These are phyloP conservation scores for Jamesozyma rosinii DNA, from an alignment of 805 yeast genomes.

Conservation along the genomic window DNA sequence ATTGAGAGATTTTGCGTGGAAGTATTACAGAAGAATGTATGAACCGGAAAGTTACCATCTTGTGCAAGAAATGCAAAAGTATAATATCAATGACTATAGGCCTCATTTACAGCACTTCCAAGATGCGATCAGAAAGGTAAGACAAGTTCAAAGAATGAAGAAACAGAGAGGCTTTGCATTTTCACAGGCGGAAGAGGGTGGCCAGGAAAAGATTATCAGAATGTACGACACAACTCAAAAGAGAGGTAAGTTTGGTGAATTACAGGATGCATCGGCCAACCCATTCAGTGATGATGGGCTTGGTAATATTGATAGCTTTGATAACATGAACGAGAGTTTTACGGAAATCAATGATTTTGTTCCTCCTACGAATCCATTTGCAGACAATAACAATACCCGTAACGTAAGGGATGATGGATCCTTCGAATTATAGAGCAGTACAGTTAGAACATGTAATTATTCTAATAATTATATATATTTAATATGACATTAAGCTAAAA, in stretches of 20 bases:
- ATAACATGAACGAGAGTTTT: not conserved
- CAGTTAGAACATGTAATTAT: not conserved
- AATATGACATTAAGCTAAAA: not conserved
- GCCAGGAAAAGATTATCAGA: slow-evolving; percentile 82
- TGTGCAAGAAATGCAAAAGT: slow-evolving; percentile 94
- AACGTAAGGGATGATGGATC: slow-evolving; percentile 1
- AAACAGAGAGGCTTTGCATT: slow-evolving; percentile 98
- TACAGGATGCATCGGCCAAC: slow-evolving; percentile 35
- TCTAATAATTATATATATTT: not conserved
- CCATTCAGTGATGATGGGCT: slow-evolving; percentile 22
- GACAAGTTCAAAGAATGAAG: slow-evolving; percentile 96
- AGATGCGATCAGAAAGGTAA: slow-evolving; percentile 89
- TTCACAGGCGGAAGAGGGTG: slow-evolving; percentile 83
- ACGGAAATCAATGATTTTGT: slow-evolving; percentile 1
- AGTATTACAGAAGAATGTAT: slow-evolving; percentile 86
- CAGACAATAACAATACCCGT: slow-evolving; percentile 1
- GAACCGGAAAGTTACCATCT: slow-evolving; percentile 87
- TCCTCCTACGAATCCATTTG: slow-evolving; percentile 11
- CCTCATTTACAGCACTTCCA: slow-evolving; percentile 97
- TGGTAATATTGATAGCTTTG: not conserved
- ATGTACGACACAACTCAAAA: slow-evolving; percentile 90
- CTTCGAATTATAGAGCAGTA: slow-evolving; percentile 2
- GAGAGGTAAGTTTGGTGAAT: slow-evolving; percentile 65
- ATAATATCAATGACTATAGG: slow-evolving; percentile 82
- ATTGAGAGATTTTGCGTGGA: slow-evolving; percentile 85